Percentiles rank a stretch among this genome's conserved stretches.
phyloP scores from a whole-genome alignment of 176 grass and related monocot genomes.

The Cenchrus americanus region DNA sequence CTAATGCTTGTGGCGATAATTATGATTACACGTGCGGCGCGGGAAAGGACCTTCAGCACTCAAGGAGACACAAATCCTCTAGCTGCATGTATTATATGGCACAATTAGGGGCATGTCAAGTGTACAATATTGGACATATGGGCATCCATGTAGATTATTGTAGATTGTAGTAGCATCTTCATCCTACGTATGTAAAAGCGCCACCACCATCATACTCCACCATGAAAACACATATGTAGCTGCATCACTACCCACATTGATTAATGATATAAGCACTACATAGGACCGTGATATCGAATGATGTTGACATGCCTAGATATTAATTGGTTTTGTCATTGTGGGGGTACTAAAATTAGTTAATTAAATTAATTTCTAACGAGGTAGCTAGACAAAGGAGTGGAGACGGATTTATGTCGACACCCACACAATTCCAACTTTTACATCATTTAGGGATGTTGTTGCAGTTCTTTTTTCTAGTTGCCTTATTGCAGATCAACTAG shows the following conservation, averaged over 20 bases:
- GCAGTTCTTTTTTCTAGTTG: too few relatives aligned
- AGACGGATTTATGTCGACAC: too few relatives aligned
- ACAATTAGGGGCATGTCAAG: neutral
- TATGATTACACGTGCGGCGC: constrained; percentile 49
- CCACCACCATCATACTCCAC: neutral
- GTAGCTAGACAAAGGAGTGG: too few relatives aligned
- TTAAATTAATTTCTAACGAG: too few relatives aligned
- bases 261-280: too few relatives aligned
- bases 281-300: too few relatives aligned
- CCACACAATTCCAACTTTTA: too few relatives aligned
- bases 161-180: neutral
- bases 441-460: too few relatives aligned
- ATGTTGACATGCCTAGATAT: too few relatives aligned
- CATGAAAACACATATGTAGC: neutral
- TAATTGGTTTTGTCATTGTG: too few relatives aligned
- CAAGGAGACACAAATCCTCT: constrained; percentile 6
- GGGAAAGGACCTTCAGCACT: constrained; percentile 39
- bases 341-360: too few relatives aligned
- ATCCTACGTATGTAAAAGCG: neutral
- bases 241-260: neutral
- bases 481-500: too few relatives aligned
- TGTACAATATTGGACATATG: neutral
- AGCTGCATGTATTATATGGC: constrained; percentile 2
- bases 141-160: neutral
- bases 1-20: constrained; percentile 36